Evolutionary conservation across 2,329 filamentous ascomycete genomes (phyloP).

Genomic region (Hymenoscyphus repandus): DNA sequence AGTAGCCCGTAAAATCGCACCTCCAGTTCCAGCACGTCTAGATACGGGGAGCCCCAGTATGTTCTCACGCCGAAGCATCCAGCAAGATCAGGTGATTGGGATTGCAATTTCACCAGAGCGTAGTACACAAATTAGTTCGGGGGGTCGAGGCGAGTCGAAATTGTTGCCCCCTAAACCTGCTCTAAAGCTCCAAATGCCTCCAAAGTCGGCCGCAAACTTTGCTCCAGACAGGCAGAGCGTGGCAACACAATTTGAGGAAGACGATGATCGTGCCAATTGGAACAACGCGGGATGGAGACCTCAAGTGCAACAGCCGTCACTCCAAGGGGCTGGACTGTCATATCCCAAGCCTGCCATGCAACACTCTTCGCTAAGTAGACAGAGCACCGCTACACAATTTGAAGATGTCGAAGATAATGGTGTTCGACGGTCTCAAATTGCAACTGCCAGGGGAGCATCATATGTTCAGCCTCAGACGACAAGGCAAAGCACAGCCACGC

Average conservation of each 20-base stretch:
- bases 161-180: slow-evolving; percentile 29
- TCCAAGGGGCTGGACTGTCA: slow-evolving; percentile 6
- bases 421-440: neutral
- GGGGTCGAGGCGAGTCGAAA: slow-evolving; percentile 19
- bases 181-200: slow-evolving; percentile 25
- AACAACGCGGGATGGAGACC: slow-evolving; percentile 7
- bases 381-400: slow-evolving; percentile 5
- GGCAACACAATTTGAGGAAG: slow-evolving; percentile 31
- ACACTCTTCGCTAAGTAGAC: neutral
- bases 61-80: slow-evolving; percentile 28
- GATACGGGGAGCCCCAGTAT: slow-evolving; percentile 26
- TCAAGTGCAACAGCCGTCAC: slow-evolving; percentile 1
- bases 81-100: slow-evolving; percentile 25
- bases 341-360: slow-evolving; percentile 1
- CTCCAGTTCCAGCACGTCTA: slow-evolving; percentile 21
- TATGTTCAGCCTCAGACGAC: slow-evolving; percentile 3
- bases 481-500: slow-evolving; percentile 24
- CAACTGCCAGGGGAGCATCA: slow-evolving; percentile 2
- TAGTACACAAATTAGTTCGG: slow-evolving; percentile 5
- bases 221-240: slow-evolving; percentile 22
- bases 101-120: slow-evolving; percentile 28
- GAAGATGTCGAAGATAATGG: slow-evolving; percentile 5
- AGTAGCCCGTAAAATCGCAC: slow-evolving; percentile 18
- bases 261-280: slow-evolving; percentile 12
- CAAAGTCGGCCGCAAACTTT: slow-evolving; percentile 1